These are phyloP conservation scores for Ustilago hordei DNA, from an alignment of 1,284 basidiomycete species.

Conservation along the genomic window DNA sequence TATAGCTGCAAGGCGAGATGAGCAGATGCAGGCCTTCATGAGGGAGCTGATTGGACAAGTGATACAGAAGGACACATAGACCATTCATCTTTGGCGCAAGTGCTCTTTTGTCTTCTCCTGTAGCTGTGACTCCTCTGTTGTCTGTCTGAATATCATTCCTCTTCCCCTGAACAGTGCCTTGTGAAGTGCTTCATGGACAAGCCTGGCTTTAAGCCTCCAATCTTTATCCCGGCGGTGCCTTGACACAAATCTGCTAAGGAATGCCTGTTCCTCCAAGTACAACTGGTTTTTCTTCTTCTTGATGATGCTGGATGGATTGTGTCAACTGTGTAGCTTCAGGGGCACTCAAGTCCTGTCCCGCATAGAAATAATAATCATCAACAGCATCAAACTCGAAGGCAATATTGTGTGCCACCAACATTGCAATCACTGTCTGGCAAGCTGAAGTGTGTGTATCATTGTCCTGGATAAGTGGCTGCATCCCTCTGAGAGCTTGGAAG, in stretches of 20 bases:
- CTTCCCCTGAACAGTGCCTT: constrained; percentile 4
- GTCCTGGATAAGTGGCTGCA: background rate
- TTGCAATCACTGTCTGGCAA: background rate
- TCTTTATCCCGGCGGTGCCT: background rate
- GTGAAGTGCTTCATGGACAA: background rate
- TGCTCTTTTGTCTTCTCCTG: background rate
- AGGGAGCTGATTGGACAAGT: background rate
- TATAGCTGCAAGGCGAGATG: background rate
- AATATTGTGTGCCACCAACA: constrained; percentile 4
- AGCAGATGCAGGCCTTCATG: constrained; percentile 11
- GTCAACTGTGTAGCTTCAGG: background rate
- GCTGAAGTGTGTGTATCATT: background rate
- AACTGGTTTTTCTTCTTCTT: background rate
- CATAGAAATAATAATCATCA: constrained; percentile 5
- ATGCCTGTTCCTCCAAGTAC: constrained; percentile 2
- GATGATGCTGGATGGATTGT: background rate
- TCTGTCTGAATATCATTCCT: background rate
- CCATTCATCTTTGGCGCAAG: background rate
- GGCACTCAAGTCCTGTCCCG: too few relatives aligned
- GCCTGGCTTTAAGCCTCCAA: background rate
- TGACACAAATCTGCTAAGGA: too few relatives aligned
- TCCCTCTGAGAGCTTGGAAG: background rate
- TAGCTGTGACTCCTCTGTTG: background rate
- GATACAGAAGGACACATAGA: background rate
- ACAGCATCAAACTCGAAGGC: constrained; percentile 3